Evolutionary conservation across 1,139 yeast genomes (phyloP), one percentile per base, ranked within the genome.

Genomic region (Pichia sp.): DNA sequence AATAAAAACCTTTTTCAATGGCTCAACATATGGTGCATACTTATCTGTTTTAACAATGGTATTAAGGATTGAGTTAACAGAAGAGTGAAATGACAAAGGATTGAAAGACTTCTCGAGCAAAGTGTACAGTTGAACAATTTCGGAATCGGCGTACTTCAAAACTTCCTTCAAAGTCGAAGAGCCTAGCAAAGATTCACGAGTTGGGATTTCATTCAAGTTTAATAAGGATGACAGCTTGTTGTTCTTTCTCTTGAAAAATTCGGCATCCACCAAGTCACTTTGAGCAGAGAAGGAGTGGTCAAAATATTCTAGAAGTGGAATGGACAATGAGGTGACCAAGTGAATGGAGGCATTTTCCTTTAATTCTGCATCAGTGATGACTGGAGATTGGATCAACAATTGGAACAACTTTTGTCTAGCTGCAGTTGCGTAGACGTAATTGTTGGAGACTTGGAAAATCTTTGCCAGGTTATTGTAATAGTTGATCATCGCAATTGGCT

Each of bases 391-490:
- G 56, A 85, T 78, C 70, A 87, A 87, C 71, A 95, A 79, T 67
- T 83, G 81, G 78, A 86, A 93, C 73, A 85, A 90, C 72, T 88
- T 87, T 73, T 88, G 86, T 93, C 96, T 90, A 47, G 99, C 96
- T 63, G 96, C 95, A 57, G 99, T 97, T 68, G 93, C 97, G 80
- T 90, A 89, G 62, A 93, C 78, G 57, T 85, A 81, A 75, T 93
- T 92, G 64, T 87, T 95, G 53, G 95, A 82, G 58, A 93, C 97
- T 58, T 89, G 83, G 74, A 93, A 93, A 65, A 95, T 90, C 69
- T 92, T 82, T 49, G 98, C 96, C 75, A 93, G 79, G 71, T 93
- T 90, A 72, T 90, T 96, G 73, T 90, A 95, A 75, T 93, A 95
- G 71, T 85, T 87, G 59, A 95, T 93, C 92, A 93, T 87, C 82